Evolutionary conservation across 305 asterid species (phyloP).

Genomic region (Solanum hybrid): DNA sequence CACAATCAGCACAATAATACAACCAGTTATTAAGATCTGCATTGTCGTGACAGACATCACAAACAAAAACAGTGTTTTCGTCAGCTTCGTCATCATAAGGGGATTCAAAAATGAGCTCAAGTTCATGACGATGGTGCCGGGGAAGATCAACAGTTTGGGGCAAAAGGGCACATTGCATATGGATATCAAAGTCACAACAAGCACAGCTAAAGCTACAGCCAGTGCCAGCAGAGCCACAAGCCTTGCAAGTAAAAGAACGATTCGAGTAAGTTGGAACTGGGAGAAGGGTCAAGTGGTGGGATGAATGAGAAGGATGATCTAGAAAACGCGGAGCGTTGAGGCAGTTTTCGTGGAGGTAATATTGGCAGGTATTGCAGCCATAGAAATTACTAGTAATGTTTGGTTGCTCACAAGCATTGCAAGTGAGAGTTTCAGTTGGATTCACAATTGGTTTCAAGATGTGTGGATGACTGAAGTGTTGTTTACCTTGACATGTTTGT

Average conservation of each 20-base stretch:
- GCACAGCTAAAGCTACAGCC: constrained; percentile 25
- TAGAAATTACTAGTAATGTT: neutral
- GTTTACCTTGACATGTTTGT: neutral
- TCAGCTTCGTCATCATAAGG: neutral
- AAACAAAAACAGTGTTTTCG: neutral
- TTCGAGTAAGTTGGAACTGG: constrained; percentile 23
- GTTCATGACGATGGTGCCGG: neutral
- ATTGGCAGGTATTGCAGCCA: constrained; percentile 27
- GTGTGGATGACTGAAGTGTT: constrained; percentile 13
- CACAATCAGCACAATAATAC: constrained; percentile 17
- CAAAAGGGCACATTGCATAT: neutral
- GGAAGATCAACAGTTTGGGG: neutral
- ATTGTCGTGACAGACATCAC: neutral
- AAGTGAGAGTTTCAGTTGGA: neutral
- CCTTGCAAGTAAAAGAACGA: constrained; percentile 12
- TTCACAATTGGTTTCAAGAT: neutral
- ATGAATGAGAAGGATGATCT: constrained; percentile 23
- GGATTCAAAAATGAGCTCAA: constrained; percentile 1
- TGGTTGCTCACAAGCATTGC: neutral
- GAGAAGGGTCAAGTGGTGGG: constrained; percentile 32
- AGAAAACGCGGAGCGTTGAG: constrained; percentile 22
- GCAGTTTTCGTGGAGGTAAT: constrained; percentile 21
- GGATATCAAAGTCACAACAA: constrained; percentile 24
- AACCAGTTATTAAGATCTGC: constrained; percentile 14
- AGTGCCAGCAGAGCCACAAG: constrained; percentile 15